Evolutionary conservation across 1,284 basidiomycete genomes (phyloP).

Genomic region (Entoloma clypeatum): DNA sequence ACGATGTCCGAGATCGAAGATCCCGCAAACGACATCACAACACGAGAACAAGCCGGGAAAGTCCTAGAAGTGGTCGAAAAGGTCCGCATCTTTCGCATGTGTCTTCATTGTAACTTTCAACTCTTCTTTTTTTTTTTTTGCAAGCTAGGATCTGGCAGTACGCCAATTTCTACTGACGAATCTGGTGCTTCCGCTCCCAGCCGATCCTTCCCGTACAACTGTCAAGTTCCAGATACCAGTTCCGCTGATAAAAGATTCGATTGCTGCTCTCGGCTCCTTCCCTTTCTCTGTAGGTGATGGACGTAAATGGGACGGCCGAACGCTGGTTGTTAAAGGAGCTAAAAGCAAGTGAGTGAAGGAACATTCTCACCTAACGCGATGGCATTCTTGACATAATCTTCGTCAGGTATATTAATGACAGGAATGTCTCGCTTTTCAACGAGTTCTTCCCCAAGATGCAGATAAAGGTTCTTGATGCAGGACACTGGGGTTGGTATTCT

Average conservation of each 20-base stretch:
- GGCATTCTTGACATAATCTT: conserved; percentile 4
- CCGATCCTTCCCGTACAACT: conserved; percentile 22
- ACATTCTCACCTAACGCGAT: neutral
- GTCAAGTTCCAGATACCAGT: conserved; percentile 73
- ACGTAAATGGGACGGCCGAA: conserved; percentile 52
- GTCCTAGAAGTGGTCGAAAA: conserved; percentile 59
- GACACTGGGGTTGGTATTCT: conserved; percentile 62
- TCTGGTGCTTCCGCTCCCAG: conserved; percentile 41
- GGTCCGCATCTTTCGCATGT: too few relatives aligned
- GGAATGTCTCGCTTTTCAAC: conserved; percentile 53
- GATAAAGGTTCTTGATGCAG: conserved; percentile 52
- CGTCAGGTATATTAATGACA: conserved; percentile 64
- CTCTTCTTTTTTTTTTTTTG: too few relatives aligned
- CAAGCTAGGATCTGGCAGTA: conserved; percentile 63
- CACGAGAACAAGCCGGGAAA: conserved; percentile 62
- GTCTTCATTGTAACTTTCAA: too few relatives aligned
- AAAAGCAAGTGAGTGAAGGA: conserved; percentile 63
- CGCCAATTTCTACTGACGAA: conserved; percentile 85
- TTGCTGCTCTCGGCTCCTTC: conserved; percentile 72
- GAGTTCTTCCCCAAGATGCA: conserved; percentile 67
- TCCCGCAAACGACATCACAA: conserved; percentile 41
- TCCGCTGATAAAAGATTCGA: conserved; percentile 54
- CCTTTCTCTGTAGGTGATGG: conserved; percentile 59
- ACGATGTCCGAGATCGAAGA: conserved; percentile 68
- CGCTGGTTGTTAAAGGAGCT: conserved; percentile 76